These are phyloP conservation scores for Cercophora newfieldiana DNA, from an alignment of 495 filamentous ascomycete species.

Conservation along the genomic window DNA sequence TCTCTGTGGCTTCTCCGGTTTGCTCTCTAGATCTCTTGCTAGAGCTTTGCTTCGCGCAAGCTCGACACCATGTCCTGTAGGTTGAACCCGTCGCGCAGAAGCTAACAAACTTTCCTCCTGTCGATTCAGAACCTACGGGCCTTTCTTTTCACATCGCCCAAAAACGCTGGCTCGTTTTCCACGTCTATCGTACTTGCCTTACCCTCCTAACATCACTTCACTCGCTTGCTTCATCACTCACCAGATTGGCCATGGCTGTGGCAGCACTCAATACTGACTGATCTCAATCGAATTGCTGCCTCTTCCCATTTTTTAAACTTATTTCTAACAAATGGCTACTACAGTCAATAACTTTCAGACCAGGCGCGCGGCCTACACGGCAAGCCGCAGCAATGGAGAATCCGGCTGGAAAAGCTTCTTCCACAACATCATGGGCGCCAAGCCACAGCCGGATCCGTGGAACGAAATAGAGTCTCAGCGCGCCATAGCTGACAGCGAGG, in stretches of 20 bases:
- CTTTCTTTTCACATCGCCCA: background rate
- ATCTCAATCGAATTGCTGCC: background rate
- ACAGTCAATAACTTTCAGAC: constrained; percentile 9
- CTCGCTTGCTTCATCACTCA: background rate
- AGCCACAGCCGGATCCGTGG: background rate
- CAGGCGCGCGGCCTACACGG: constrained; percentile 1
- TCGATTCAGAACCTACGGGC: background rate
- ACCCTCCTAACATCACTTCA: background rate
- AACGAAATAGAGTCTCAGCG: background rate
- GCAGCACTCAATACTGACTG: background rate
- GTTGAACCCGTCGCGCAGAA: background rate
- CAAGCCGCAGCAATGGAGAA: constrained; percentile 3
- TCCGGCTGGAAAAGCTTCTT: constrained; percentile 11
- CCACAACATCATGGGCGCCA: constrained; percentile 2
- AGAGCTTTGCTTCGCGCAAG: background rate
- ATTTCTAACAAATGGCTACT: background rate
- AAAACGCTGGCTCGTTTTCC: background rate
- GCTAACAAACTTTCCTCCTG: background rate
- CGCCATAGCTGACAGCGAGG: background rate
- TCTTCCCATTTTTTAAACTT: background rate
- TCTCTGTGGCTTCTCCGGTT: background rate
- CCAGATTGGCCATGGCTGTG: background rate
- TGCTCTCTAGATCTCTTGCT: background rate
- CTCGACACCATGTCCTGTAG: background rate
- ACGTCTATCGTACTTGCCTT: background rate